Conservation (phyloP, 306 rosid species). For the Quercus ilex region DNA sequence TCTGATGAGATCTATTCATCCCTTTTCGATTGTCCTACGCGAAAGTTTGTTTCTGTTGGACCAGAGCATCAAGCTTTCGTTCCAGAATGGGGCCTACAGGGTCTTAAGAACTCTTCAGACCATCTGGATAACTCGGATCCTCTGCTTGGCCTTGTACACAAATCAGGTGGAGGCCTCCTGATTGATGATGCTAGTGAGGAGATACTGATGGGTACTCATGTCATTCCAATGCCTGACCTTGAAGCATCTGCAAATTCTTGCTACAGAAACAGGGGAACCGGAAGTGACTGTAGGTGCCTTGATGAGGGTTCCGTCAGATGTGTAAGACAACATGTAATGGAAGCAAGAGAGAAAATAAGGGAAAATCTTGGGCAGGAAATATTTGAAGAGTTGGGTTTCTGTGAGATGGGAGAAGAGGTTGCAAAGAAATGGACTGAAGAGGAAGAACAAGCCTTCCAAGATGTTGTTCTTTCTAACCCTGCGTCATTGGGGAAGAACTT, state of each 20-base stretch:
- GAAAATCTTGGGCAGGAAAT: conserved; percentile 21
- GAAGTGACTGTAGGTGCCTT: conserved; percentile 23
- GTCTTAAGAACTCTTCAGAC: conserved; percentile 14
- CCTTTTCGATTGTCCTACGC: conserved; percentile 21
- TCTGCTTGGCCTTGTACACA: background rate
- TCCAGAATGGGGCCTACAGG: conserved; percentile 28
- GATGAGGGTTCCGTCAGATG: conserved; percentile 35
- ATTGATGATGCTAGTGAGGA: conserved; percentile 12
- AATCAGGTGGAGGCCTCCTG: background rate
- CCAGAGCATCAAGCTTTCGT: conserved; percentile 34
- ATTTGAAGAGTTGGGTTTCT: conserved; percentile 31
- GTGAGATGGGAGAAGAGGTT: conserved; percentile 43
- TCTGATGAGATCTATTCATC: conserved; percentile 21
- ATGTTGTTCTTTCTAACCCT: conserved; percentile 32
- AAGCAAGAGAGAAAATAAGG: conserved; percentile 28
- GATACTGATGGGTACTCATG: conserved; percentile 26
- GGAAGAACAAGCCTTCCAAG: conserved; percentile 29
- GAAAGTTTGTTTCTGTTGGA: conserved; percentile 32
- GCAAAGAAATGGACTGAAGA: conserved; percentile 27
- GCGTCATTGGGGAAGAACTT: conserved; percentile 32
- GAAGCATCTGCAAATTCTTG: conserved; percentile 14
- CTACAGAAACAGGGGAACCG: conserved; percentile 7
- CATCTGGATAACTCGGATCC: background rate
- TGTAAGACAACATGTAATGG: conserved; percentile 26
- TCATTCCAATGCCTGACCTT: conserved; percentile 26